Evolutionary conservation across 805 yeast genomes (phyloP).

Genomic region (Kregervanrija fluxuum): DNA sequence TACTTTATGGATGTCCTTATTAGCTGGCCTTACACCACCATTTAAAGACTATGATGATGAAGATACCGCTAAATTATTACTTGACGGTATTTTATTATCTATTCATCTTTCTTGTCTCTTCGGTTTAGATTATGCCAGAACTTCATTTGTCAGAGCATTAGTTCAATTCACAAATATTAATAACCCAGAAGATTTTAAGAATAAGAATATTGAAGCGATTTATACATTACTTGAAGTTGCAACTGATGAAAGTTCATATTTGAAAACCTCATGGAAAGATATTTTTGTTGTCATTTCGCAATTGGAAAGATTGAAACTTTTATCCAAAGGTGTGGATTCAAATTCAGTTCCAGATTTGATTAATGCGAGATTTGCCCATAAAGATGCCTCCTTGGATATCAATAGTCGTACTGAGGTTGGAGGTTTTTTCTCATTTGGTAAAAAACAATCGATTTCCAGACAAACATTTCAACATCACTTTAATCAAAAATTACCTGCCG

Average conservation of each 20-base stretch:
- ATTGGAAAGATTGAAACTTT: slow-evolving; percentile 80
- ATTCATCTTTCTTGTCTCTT: slow-evolving; percentile 79
- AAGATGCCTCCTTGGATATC: slow-evolving; percentile 28
- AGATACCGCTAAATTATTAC: slow-evolving; percentile 57
- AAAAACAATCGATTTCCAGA: slow-evolving; percentile 50
- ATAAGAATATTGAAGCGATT: slow-evolving; percentile 78
- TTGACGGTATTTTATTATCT: slow-evolving; percentile 82
- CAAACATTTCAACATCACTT: slow-evolving; percentile 64
- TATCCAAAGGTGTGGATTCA: slow-evolving; percentile 82
- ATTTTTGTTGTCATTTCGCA: slow-evolving; percentile 79
- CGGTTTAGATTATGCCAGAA: slow-evolving; percentile 75
- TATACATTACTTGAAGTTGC: slow-evolving; percentile 69
- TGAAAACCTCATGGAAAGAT: slow-evolving; percentile 78
- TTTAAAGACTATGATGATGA: slow-evolving; percentile 81
- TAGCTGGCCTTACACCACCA: slow-evolving; percentile 92
- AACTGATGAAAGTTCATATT: slow-evolving; percentile 65
- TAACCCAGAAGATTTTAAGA: slow-evolving; percentile 68
- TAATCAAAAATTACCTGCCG: slow-evolving; percentile 57
- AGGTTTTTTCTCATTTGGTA: slow-evolving; percentile 46
- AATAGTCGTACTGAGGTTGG: slow-evolving; percentile 16
- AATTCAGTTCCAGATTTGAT: slow-evolving; percentile 80
- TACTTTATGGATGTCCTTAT: slow-evolving; percentile 91
- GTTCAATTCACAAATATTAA: slow-evolving; percentile 79
- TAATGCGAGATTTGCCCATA: slow-evolving; percentile 59
- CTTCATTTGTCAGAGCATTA: slow-evolving; percentile 84